Evolutionary conservation across 1,139 yeast genomes (phyloP), one percentile per base, ranked within the genome.

Genomic region (Saccharomyces hybrid): DNA sequence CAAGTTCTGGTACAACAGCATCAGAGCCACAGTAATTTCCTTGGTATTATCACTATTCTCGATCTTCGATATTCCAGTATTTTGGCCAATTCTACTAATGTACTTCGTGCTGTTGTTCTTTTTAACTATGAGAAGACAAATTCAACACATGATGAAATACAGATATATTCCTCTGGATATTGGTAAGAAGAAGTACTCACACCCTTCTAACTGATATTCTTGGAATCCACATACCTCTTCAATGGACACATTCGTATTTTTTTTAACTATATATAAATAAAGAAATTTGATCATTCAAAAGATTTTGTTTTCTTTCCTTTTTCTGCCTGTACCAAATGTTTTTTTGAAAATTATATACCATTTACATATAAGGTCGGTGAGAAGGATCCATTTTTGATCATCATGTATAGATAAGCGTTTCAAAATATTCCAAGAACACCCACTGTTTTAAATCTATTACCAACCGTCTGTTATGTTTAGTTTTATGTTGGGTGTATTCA

Each of bases 61-160:
- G 3, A 69, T 87, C 53, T 84, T 88, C 61, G 97, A 93, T 70
- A 80, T 93, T 51, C 99, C 99, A 8, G 98, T 91, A 6, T 91
- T 89, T 70, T 95, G 99, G 99, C 99, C 99, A 51, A 91, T 93
- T 57, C 79, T 93, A 60, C 79, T 93, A 69, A 76, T 90, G 71
- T 93, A 93, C 73, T 95, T 93, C 71, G 74, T 90, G 58, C 74
- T 86, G 34, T 78, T 93, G 57, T 91, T 93, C 72, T 73, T 88
- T 9, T 77, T 95, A 64, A 91, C 98, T 28, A 93, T 93, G 98
- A 85, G 96, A 72, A 87, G 88, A 71, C 99, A 93, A 73, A 89
- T 93, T 62, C 96, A 91, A 71, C 99, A 93, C 68, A 93, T 93
- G 99, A 75, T 93, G 59, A 91, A 91, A 73, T 95, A 90, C 73